These are phyloP conservation scores for Tolypocladium sp. DNA, from an alignment of 2,329 filamentous ascomycete genomes.

Conservation along the genomic window DNA sequence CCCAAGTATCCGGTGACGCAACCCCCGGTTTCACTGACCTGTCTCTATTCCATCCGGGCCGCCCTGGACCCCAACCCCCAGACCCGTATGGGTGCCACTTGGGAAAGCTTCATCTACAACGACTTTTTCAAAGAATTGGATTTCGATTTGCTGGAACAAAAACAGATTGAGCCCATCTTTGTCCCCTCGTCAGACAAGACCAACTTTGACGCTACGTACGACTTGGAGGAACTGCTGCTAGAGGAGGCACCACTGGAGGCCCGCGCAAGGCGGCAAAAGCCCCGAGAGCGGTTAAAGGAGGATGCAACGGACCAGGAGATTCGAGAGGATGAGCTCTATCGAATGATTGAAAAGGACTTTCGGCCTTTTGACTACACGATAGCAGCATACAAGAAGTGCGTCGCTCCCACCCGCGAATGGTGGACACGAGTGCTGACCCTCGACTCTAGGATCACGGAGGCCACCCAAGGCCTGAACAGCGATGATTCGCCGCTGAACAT, in stretches of 20 bases:
- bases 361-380: slow-evolving; percentile 91
- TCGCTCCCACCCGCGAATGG: neutral
- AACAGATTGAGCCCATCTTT: slow-evolving; percentile 86
- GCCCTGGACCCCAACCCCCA: slow-evolving; percentile 73
- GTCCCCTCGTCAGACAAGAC: slow-evolving; percentile 94
- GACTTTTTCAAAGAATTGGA: slow-evolving; percentile 84
- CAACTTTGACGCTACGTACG: slow-evolving; percentile 97
- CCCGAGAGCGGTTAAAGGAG: slow-evolving; percentile 80
- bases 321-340: slow-evolving; percentile 85
- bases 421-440: slow-evolving; percentile 8
- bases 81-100: slow-evolving; percentile 77
- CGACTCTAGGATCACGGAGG: slow-evolving; percentile 26
- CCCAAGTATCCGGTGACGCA: slow-evolving; percentile 89
- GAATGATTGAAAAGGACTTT: slow-evolving; percentile 90
- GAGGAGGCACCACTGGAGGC: slow-evolving; percentile 95
- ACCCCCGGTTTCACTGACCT: slow-evolving; percentile 80
- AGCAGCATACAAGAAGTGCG: slow-evolving; percentile 67
- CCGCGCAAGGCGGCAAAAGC: slow-evolving; percentile 85
- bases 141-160: slow-evolving; percentile 75
- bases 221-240: slow-evolving; percentile 83
- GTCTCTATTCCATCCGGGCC: slow-evolving; percentile 79
- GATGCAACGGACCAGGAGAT: slow-evolving; percentile 95
- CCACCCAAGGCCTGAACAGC: slow-evolving; percentile 6
- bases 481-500: slow-evolving; percentile 6
- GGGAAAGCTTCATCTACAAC: slow-evolving; percentile 76